Base-by-base conservation (phyloP, 2,329 filamentous ascomycete species). In the Tolypocladium guangdongense region DNA sequence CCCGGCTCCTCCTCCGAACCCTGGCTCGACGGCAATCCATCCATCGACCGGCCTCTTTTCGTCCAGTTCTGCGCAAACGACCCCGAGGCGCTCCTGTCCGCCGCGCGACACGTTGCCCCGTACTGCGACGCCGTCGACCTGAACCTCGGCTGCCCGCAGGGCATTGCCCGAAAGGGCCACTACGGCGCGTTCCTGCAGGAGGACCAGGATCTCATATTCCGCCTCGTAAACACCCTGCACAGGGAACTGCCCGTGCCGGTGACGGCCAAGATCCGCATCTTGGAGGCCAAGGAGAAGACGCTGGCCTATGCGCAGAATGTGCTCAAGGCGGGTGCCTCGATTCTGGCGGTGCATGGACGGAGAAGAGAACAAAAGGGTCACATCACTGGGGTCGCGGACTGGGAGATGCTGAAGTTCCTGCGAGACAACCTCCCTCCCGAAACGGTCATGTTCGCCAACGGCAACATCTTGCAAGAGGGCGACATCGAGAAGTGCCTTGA, bases 51-150 rank as follows among this genome's bases (percentile, higher is more conserved):
- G 7, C 93, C 93, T 0, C 82, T 97, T 11, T 90, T 96, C 62
- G 92, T 96, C 3, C 93, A 99, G 65, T 99, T 99, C 70, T 99
- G 93, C 76, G 88, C 90, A 57, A 95, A 93, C 69, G 84, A 93
- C 56, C 82, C 90, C 0, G 79, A 87, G n/a, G 82, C 87, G 52
- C 78, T 96, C 22, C 82, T 97, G 49, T 78, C 78, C 32, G 90
- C 93, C 0, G 93, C 92, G 0, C 78, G 80, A 58, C 78, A 85
- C 56, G 91, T 90, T 0, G 84, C 87, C 6, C 88, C 90, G 0
- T 88, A 91, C 68, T 97, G 92, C 70, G 93, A 99, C 67, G 93
- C 93, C 8, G 87, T 99, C 4, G 93, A 99, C 68, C 73, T 99
- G 61, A 99, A 99, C 67, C 76, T 99, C 5, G 93, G 93, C 8